phyloP scores from a whole-genome alignment of 2,329 filamentous ascomycete genomes.

The Scleromitrula shiraiana region DNA sequence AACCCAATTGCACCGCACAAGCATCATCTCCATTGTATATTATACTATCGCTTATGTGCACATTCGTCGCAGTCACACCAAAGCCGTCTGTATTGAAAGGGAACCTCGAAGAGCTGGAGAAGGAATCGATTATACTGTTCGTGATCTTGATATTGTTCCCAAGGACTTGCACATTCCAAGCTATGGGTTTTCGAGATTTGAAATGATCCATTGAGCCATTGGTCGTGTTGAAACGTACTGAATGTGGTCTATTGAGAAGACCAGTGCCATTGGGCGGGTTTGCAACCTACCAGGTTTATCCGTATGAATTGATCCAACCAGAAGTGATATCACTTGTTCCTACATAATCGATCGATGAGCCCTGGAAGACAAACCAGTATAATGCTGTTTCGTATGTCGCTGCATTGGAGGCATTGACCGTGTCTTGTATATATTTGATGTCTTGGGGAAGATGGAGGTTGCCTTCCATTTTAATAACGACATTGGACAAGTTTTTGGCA shows the following conservation, averaged over 20 bases:
- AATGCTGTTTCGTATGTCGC: slow-evolving; percentile 24
- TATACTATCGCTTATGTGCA: slow-evolving; percentile 25
- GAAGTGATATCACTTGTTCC: slow-evolving; percentile 31
- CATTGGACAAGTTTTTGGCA: slow-evolving; percentile 35
- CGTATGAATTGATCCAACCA: slow-evolving; percentile 40
- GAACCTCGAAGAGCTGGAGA: slow-evolving; percentile 5
- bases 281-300: slow-evolving; percentile 39
- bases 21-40: slow-evolving; percentile 39
- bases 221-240: slow-evolving; percentile 33
- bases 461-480: slow-evolving; percentile 36
- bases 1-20: slow-evolving; percentile 33
- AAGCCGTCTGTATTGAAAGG: slow-evolving; percentile 29
- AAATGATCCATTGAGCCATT: slow-evolving; percentile 33
- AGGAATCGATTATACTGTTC: slow-evolving; percentile 32
- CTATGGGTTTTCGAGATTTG: slow-evolving; percentile 38
- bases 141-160: slow-evolving; percentile 35
- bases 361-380: slow-evolving; percentile 34
- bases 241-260: slow-evolving; percentile 33
- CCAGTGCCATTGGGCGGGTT: slow-evolving; percentile 34
- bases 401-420: slow-evolving; percentile 30
- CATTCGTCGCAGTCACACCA: slow-evolving; percentile 28
- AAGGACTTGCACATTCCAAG: slow-evolving; percentile 34
- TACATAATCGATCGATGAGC: slow-evolving; percentile 28
- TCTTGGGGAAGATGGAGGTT: slow-evolving; percentile 37
- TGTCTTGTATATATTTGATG: slow-evolving; percentile 31